Percentiles rank a stretch among this genome's conserved stretches.
These are phyloP conservation scores for Aspergillus japonicus DNA, from an alignment of 2,329 filamentous ascomycete species.

Conservation along the genomic window DNA sequence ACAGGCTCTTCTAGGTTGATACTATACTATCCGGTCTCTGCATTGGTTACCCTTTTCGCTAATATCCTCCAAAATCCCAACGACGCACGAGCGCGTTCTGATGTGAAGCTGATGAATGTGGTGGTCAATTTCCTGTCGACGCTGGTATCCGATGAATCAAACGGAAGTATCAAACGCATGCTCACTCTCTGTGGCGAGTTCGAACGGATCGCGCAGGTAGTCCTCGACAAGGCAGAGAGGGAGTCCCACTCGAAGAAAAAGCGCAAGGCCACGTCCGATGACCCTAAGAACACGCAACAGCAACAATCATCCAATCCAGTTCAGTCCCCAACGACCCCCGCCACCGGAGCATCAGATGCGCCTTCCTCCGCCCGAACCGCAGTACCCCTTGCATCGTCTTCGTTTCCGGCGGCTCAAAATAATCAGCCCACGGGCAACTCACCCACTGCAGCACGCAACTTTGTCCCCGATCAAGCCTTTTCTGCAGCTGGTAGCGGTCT, in stretches of 20 bases:
- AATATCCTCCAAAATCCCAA: constrained; percentile 95
- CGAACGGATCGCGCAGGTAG: constrained; percentile 84
- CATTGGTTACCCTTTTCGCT: constrained; percentile 90
- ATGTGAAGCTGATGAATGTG: constrained; percentile 85
- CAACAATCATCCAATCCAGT: constrained; percentile 19
- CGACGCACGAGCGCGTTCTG: constrained; percentile 81
- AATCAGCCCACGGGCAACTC: constrained; percentile 15
- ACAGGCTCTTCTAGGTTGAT: constrained; percentile 62
- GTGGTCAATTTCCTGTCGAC: constrained; percentile 91
- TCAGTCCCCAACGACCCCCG: constrained; percentile 22
- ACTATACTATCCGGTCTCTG: constrained; percentile 93
- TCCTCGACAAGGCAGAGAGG: constrained; percentile 87
- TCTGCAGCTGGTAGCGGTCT: constrained; percentile 22
- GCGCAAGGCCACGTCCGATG: constrained; percentile 69
- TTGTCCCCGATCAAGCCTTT: constrained; percentile 25
- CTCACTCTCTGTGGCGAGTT: constrained; percentile 93
- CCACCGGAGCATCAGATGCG: constrained; percentile 25
- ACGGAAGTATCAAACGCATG: constrained; percentile 90
- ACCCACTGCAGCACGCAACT: constrained; percentile 22
- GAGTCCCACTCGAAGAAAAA: constrained; percentile 79
- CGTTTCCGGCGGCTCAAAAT: constrained; percentile 25
- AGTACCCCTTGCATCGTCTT: constrained; percentile 26
- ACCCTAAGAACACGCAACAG: constrained; percentile 22
- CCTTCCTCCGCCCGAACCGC: constrained; percentile 10
- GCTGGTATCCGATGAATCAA: constrained; percentile 83